Conservation (phyloP, 768 basidiomycete genomes). For the Russula virescens region DNA sequence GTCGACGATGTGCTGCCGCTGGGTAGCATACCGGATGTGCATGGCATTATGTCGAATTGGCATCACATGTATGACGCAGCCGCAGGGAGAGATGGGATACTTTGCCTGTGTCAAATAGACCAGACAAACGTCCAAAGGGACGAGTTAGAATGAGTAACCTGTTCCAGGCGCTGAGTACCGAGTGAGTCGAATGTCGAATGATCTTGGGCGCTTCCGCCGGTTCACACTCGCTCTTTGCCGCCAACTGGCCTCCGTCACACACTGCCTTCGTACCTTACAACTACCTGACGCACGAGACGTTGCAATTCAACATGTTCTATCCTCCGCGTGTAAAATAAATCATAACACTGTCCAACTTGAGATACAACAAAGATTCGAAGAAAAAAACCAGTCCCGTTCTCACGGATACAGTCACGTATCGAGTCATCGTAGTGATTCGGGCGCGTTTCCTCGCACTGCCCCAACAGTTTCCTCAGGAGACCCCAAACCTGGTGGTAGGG, state of each 20-base stretch:
- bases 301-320: background rate
- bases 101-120: slow-evolving; percentile 13
- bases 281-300: too few species aligned
- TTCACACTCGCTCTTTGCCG: slow-evolving; percentile 7
- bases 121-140: slow-evolving; percentile 18
- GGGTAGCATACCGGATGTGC: slow-evolving; percentile 42
- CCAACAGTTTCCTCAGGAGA: background rate
- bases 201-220: slow-evolving; percentile 2
- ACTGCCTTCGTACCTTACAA: too few species aligned
- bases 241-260: too few species aligned
- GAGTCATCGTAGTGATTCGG: background rate
- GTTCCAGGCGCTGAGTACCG: background rate
- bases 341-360: background rate
- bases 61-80: slow-evolving; percentile 27
- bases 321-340: background rate
- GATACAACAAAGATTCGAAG: background rate
- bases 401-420: background rate
- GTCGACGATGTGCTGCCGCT: slow-evolving; percentile 64
- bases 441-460: background rate
- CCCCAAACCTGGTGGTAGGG: background rate
- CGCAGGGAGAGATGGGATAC: background rate
- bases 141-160: slow-evolving; percentile 6
- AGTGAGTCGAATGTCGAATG: too few species aligned
- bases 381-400: background rate
- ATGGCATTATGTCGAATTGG: slow-evolving; percentile 39